These are phyloP conservation scores for Seiridium unicorne DNA, from an alignment of 2,329 filamentous ascomycete species.

Conservation along the genomic window DNA sequence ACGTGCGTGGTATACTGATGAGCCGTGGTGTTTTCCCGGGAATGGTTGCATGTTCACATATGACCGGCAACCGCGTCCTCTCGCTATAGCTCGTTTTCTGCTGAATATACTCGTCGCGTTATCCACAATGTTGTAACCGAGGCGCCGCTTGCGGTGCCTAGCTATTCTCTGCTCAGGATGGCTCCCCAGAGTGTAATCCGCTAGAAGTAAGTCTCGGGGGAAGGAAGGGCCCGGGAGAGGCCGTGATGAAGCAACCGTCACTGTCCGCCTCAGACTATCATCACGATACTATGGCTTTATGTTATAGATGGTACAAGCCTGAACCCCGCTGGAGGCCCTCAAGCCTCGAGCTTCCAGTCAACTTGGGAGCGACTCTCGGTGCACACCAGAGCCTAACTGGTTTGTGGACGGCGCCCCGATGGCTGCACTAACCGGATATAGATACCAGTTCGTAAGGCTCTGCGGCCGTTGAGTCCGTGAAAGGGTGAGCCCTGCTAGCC, in stretches of 20 bases:
- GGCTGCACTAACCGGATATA: neutral
- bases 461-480: neutral
- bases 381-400: neutral
- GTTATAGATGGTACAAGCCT: neutral
- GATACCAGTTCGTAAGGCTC: constrained; percentile 5
- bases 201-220: neutral
- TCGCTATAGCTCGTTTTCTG: too few species aligned
- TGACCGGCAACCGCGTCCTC: too few species aligned
- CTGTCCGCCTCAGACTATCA: neutral
- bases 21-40: too few species aligned
- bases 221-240: neutral
- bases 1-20: too few species aligned
- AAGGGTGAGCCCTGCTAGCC: neutral
- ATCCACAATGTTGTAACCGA: too few species aligned
- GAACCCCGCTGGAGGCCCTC: neutral
- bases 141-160: too few species aligned
- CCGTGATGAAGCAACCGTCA: neutral
- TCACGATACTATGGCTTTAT: neutral
- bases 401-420: neutral
- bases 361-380: neutral
- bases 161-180: too few species aligned
- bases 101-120: too few species aligned
- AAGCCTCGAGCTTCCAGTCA: neutral
- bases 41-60: too few species aligned
- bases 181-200: neutral